Evolutionary conservation across 2,329 filamentous ascomycete species (phyloP).

Genomic region (Pestalotiopsis sp.): DNA sequence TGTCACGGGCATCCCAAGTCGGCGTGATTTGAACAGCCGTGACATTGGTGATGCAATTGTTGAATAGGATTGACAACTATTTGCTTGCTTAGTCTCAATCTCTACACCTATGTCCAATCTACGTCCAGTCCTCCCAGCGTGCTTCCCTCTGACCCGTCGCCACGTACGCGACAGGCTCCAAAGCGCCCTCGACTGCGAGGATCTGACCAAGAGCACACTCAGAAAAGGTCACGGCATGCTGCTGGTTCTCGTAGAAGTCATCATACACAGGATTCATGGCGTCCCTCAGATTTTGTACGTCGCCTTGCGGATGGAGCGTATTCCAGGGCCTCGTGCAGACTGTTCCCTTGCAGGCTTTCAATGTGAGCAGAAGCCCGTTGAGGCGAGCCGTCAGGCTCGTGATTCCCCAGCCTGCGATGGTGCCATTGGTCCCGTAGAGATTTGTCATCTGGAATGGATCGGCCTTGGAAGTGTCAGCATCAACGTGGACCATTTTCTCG

Average conservation of each 20-base stretch:
- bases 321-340: constrained; percentile 61
- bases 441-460: constrained; percentile 51
- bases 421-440: constrained; percentile 32
- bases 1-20: too few relatives aligned
- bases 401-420: constrained; percentile 34
- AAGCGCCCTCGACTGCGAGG: constrained; percentile 52
- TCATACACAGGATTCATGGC: constrained; percentile 55
- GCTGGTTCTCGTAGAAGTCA: constrained; percentile 49
- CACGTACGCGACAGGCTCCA: background rate
- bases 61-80: background rate
- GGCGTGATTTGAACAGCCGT: too few relatives aligned
- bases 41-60: too few relatives aligned
- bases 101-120: background rate
- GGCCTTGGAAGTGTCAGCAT: constrained; percentile 22
- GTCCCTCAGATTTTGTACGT: constrained; percentile 53
- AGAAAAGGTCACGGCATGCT: constrained; percentile 53
- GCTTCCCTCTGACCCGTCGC: background rate
- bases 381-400: constrained; percentile 51
- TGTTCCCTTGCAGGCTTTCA: constrained; percentile 61
- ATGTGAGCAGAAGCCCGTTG: constrained; percentile 54
- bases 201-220: constrained; percentile 61
- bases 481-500: background rate
- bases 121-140: constrained; percentile 5
- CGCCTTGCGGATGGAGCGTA: constrained; percentile 55
- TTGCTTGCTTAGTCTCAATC: background rate